Evolutionary conservation across 805 yeast species (phyloP), one percentile per base, ranked within the genome.

Genomic region (Clavispora phyllophila): DNA sequence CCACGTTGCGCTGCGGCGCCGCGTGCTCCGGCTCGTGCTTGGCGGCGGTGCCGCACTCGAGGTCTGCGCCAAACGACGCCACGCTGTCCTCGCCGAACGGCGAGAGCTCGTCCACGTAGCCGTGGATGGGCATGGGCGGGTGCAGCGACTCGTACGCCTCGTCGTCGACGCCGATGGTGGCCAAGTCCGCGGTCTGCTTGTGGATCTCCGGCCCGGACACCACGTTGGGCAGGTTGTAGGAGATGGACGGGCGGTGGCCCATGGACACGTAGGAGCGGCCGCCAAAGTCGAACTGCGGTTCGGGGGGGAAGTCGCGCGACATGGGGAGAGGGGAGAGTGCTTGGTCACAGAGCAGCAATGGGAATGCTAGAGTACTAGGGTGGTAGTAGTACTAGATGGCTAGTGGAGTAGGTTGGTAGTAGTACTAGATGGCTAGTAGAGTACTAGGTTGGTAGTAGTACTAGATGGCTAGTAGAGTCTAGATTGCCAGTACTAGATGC

Each of bases 111-210:
- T 46, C 39, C 17, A 42, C 12, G 20, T 23, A 20, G 23, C 42
- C 45, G 23, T 44, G 48, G 24, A 59, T 56, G 8, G 57, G 55
- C 36, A 59, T 57, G 9, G 62, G 60, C 14, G 63, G 57, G 9
- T 49, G 43, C 6, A 54, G 46, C 34, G 44, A 41, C 8, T 40
- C 41, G 38, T 51, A 54, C 37, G 47, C 51, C 8, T 45, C 50
- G 3, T 24, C 57, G 36, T 49, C 53, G 9, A 78, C 78, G 6
- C 82, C 85, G 25, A 78, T 76, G 36, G 66, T 69, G 5, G 84
- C 84, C 37, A 78, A 63, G 34, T 68, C 73, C 1, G 79, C 82
- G 0, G 83, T 71, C 45, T 78, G 78, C 45, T 76, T 81, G 48
- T 79, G 82, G 35, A 79, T 68, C 13, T 74, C 71, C 20, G 60